These are phyloP conservation scores for Saccharomycopsis fibuligera DNA, from an alignment of 805 yeast species.

Conservation along the genomic window DNA sequence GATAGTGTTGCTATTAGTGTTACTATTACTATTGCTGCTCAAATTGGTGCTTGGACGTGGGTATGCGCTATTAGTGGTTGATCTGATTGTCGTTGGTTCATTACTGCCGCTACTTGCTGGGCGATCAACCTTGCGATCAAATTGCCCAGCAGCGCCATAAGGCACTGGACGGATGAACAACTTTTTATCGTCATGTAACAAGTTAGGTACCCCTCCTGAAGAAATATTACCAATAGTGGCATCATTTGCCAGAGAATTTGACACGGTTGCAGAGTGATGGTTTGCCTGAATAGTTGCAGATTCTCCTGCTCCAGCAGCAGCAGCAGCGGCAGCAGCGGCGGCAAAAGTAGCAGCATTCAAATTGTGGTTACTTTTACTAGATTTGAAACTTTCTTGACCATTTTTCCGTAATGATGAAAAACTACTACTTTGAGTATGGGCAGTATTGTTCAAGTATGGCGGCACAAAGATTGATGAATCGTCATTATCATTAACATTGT, in stretches of 20 bases:
- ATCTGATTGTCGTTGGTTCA: constrained; percentile 7
- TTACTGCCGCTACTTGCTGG: too few relatives aligned
- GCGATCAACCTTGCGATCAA: constrained; percentile 49
- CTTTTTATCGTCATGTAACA: constrained; percentile 7
- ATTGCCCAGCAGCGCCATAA: constrained; percentile 53
- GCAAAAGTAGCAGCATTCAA: constrained; percentile 13
- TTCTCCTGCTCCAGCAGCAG: constrained; percentile 4
- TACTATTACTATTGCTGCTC: neutral
- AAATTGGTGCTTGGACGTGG: constrained; percentile 2
- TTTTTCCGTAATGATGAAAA: constrained; percentile 12
- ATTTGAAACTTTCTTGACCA: constrained; percentile 19
- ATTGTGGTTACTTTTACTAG: constrained; percentile 16
- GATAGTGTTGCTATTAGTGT: too few relatives aligned
- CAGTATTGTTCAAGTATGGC: constrained; percentile 21
- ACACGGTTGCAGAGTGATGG: too few relatives aligned
- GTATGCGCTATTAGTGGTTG: constrained; percentile 9
- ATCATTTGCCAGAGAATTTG: too few relatives aligned
- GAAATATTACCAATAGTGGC: neutral
- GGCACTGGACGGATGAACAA: constrained; percentile 2
- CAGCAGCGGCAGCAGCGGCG: constrained; percentile 17
- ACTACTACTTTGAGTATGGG: constrained; percentile 17
- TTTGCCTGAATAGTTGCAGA: neutral
- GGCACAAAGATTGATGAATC: constrained; percentile 18
- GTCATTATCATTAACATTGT: neutral
- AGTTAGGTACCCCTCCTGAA: neutral